Conservation (phyloP, 2,329 filamentous ascomycete genomes). For the Eurotiales sp. region DNA sequence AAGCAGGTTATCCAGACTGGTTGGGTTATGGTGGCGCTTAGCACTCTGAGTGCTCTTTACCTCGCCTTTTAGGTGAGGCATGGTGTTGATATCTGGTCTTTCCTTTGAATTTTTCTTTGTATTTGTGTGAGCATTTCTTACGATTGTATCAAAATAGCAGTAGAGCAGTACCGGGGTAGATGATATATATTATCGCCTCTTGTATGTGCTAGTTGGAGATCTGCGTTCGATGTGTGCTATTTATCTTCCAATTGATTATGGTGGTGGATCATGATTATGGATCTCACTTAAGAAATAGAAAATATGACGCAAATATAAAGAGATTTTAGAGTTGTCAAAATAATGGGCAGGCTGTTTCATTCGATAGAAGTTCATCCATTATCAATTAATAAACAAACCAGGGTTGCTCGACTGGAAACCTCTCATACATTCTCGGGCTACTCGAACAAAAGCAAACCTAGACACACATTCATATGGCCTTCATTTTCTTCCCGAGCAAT, state of each 20-base stretch:
- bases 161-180: not conserved
- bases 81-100: slow-evolving; percentile 21
- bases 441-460: too few relatives aligned
- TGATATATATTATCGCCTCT: not conserved
- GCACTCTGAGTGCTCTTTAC: slow-evolving; percentile 45
- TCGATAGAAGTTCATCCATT: too few relatives aligned
- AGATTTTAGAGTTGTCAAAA: too few relatives aligned
- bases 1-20: slow-evolving; percentile 62
- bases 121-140: slow-evolving; percentile 21
- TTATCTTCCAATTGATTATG: not conserved
- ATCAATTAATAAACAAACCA: too few relatives aligned
- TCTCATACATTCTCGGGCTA: too few relatives aligned
- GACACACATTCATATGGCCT: too few relatives aligned
- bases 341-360: too few relatives aligned
- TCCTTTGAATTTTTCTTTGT: slow-evolving; percentile 27
- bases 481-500: too few relatives aligned
- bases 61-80: slow-evolving; percentile 45
- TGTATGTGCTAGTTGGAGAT: not conserved
- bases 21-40: slow-evolving; percentile 60
- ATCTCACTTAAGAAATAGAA: not conserved
- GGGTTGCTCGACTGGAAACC: too few relatives aligned
- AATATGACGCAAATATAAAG: not conserved
- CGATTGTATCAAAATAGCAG: not conserved
- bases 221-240: not conserved
- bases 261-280: not conserved